Evolutionary conservation across 2,329 filamentous ascomycete genomes (phyloP), one percentile per base, ranked within the genome.

Genomic region (Scortechinia acanthostroma): DNA sequence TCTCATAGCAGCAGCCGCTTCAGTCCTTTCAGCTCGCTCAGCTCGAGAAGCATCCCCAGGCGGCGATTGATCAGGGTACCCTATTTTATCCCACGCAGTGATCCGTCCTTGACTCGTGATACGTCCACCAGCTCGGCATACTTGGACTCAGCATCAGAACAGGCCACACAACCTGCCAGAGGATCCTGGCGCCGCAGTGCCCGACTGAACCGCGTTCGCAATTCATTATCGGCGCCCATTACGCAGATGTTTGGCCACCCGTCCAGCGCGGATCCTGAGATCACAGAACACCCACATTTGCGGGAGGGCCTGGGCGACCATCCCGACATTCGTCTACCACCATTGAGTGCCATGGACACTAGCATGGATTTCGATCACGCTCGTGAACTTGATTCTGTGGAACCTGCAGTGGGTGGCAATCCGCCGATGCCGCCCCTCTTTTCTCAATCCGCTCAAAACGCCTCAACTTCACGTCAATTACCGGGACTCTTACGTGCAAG

Each of bases 171-270:
- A 46, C 47, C 59, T 14, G 52, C 48, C 16, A 57, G 62, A 49
- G 55, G 54, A 42, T 58, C 62, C 17, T 65, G 63, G 62, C 61
- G 62, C 23, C 60, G 62, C 23, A 64, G 58, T 49, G 57, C 58
- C 43, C 58, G 67, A 42, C 53, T 70, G 33, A 59, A 61, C 49
- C 61, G 66, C 46, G 60, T 69, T 43, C 63, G 66, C 17, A 58
- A 66, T 50, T 70, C 68, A 3, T 50, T 70, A 35, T 64, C 66
- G 37, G 56, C 53, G 2, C 65, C 66, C 2, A 64, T 69, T 45
- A 63, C 64, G 40, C 63, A 67, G 20, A 65, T 70, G 48, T 66
- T 69, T 47, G 63, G 64, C 33, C 61, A 64, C 25, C 54, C 62
- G 3, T 28, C 47, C 55, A 21, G 51, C 44, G n/a, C 19, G 21